Conservation (phyloP, 1,284 basidiomycete genomes). For the Ceratobasidium papillatum region DNA sequence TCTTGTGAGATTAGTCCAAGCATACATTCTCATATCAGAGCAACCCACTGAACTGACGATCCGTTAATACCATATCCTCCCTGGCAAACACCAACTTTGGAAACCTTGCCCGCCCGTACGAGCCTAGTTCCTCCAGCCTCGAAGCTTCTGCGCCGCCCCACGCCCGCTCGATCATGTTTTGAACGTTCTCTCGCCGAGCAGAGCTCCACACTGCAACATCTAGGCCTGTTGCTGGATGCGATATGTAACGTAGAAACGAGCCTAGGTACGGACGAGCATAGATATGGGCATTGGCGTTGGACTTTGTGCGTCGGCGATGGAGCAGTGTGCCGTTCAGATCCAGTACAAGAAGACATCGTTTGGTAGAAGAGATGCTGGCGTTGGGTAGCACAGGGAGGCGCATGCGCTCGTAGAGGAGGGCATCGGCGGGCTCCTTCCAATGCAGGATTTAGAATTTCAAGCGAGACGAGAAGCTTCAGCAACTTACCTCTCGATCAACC, state of each 20-base stretch:
- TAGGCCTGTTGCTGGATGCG: slow-evolving; percentile 13
- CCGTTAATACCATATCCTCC: slow-evolving; percentile 22
- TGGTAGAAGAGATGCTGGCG: not conserved
- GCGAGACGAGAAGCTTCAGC: not conserved
- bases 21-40: not conserved
- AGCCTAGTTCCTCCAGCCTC: not conserved
- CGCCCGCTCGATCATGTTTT: slow-evolving; percentile 17
- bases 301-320: slow-evolving; percentile 20
- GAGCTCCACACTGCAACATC: slow-evolving; percentile 35
- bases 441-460: not conserved
- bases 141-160: slow-evolving; percentile 6
- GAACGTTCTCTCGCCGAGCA: slow-evolving; percentile 14
- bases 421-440: slow-evolving; percentile 13
- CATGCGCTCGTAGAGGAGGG: slow-evolving; percentile 37
- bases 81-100: slow-evolving; percentile 20
- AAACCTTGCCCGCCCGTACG: not conserved
- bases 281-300: not conserved
- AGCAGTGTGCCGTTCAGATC: slow-evolving; percentile 34
- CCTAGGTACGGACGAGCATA: slow-evolving; percentile 29
- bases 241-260: slow-evolving; percentile 30
- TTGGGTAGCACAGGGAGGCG: not conserved
- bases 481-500: slow-evolving; percentile 21
- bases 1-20: slow-evolving; percentile 6
- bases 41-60: slow-evolving; percentile 32
- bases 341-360: slow-evolving; percentile 37